These are phyloP conservation scores for Penicillium alfredii DNA, from an alignment of 495 filamentous ascomycete genomes.

Conservation along the genomic window DNA sequence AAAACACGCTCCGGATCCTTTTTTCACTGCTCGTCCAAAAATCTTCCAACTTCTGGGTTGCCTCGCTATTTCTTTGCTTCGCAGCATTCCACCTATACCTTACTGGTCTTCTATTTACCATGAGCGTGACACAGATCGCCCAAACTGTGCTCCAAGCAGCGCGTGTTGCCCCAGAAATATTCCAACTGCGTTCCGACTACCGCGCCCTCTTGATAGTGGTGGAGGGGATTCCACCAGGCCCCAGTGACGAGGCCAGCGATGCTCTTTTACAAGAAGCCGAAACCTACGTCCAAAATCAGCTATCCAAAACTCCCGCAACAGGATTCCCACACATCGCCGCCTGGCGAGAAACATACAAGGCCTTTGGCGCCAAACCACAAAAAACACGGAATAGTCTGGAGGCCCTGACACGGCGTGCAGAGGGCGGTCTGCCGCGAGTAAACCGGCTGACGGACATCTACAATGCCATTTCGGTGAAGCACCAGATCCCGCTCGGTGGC, in stretches of 20 bases:
- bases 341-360: constrained; percentile 21
- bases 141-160: constrained; percentile 11
- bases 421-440: constrained; percentile 24
- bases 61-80: no score
- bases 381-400: constrained; percentile 27
- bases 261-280: constrained; percentile 12
- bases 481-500: constrained; percentile 29
- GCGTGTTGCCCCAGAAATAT: constrained; percentile 13
- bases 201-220: constrained; percentile 19
- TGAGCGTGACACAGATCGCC: constrained; percentile 5
- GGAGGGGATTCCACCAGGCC: constrained; percentile 16
- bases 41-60: no score
- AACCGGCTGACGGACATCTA: constrained; percentile 34
- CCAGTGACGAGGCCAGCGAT: constrained; percentile 15
- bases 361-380: constrained; percentile 20
- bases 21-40: no score
- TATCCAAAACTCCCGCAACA: constrained; percentile 6
- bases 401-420: constrained; percentile 26
- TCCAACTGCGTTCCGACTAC: constrained; percentile 19
- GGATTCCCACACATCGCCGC: constrained; percentile 22
- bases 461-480: constrained; percentile 32
- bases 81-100: no score
- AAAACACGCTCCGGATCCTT: no score
- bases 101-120: no score
- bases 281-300: constrained; percentile 3